Evolutionary conservation across 441 rosid genomes (phyloP), one percentile per base, ranked within the genome.

Genomic region (Euphorbia neoarborescens): DNA sequence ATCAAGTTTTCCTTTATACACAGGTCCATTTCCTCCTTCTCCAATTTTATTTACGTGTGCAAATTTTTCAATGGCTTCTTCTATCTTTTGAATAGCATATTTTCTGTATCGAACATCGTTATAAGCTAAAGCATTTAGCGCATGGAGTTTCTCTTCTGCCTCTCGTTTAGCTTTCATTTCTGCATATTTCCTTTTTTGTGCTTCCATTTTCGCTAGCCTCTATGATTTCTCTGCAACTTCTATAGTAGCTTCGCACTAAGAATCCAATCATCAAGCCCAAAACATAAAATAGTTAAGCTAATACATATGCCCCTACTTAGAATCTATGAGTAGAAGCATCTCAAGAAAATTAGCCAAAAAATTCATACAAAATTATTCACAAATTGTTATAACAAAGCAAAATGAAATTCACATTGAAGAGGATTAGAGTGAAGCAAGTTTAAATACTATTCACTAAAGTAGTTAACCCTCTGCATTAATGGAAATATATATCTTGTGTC

Each of bases 11-110:
- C 88, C 96, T 79, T 77, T 82, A 73, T 80, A 90, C 40, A 90
- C 96, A 5, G 91, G 96, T 78, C 96, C 96, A 70, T 90, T 88
- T 40, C 96, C 96, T 1, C 96, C 96, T 81, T 88, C 93, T 12
- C 96, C 96, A 63, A 90, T 87, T 79, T 87, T 90, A 44, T 75
- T 81, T 13, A 78, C 53, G 7, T 65, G 70, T 1, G 83, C 48
- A 68, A 90, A 90, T 4, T 58, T 80, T 7, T 80, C 82, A 15
- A 93, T 88, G 57, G 96, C 93, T 69, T 70, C 86, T 81, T 90
- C 90, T 2, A 90, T 87, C 78, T 90, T 91, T 44, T 83, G 84
- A 17, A 90, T 84, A 24, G 78, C 56, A 70, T 90, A 90, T 78
- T 71, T 90, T 76, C 91, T 81, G 63, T 90, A 88, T 17, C 96